These are phyloP conservation scores for Cicer cuneatum DNA, from an alignment of 306 rosid genomes.

Conservation along the genomic window DNA sequence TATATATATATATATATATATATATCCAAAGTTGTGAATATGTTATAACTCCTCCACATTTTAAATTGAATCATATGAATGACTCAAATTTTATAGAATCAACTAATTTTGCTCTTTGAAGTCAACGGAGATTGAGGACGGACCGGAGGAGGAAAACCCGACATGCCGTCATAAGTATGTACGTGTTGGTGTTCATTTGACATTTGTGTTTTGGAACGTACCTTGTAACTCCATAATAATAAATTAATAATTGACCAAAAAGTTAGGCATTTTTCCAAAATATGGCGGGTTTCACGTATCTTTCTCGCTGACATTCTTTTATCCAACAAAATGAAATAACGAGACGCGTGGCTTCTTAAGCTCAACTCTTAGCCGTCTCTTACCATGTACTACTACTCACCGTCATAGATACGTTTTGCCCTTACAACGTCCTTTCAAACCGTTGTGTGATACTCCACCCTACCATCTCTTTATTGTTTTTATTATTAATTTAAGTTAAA, in stretches of 20 bases:
- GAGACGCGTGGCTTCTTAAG: slow-evolving; percentile 35
- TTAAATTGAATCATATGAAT: no score
- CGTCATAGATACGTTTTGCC: background rate
- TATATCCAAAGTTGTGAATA: no score
- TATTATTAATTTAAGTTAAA: background rate
- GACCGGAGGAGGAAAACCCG: no score
- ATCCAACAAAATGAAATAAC: background rate
- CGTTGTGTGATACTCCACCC: background rate
- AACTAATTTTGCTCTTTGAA: no score
- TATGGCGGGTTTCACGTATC: background rate
- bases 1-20: no score
- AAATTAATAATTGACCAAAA: slow-evolving; percentile 39
- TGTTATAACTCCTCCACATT: no score
- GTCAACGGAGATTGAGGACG: no score
- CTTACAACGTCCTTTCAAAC: background rate
- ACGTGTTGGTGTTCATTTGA: background rate
- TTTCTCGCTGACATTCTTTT: slow-evolving; percentile 33
- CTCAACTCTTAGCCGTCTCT: background rate
- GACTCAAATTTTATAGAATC: no score
- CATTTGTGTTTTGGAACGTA: slow-evolving; percentile 24
- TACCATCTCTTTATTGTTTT: background rate
- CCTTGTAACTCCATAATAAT: slow-evolving; percentile 1
- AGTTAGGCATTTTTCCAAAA: background rate
- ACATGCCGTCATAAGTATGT: no score
- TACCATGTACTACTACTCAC: background rate